Evolutionary conservation across 1,284 basidiomycete species (phyloP).

Genomic region (Malassezia sympodialis): DNA sequence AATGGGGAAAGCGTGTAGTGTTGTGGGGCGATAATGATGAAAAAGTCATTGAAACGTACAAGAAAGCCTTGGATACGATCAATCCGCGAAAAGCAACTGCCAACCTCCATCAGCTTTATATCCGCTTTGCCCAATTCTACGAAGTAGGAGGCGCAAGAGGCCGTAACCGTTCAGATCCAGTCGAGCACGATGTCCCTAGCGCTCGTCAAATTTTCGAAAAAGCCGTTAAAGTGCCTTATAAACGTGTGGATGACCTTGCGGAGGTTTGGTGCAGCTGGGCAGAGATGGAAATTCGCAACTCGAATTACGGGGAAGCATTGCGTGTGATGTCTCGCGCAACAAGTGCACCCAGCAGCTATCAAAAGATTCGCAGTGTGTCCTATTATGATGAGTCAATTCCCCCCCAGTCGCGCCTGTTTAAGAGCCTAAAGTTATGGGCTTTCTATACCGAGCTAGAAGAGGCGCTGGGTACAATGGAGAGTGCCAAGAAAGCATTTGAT

Average conservation of each 20-base stretch:
- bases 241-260: conserved; percentile 90
- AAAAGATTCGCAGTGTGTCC: conserved; percentile 66
- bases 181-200: conserved; percentile 69
- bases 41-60: conserved; percentile 87
- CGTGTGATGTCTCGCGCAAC: conserved; percentile 91
- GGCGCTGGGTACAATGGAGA: conserved; percentile 84
- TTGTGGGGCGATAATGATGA: conserved; percentile 85
- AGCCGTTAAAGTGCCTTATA: conserved; percentile 81
- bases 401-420: conserved; percentile 83
- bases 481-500: conserved; percentile 86
- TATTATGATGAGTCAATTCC: conserved; percentile 89
- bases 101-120: conserved; percentile 78
- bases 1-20: conserved; percentile 98
- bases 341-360: conserved; percentile 61
- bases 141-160: conserved; percentile 68
- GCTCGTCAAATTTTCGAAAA: conserved; percentile 87
- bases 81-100: conserved; percentile 81
- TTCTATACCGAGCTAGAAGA: conserved; percentile 97
- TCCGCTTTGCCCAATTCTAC: conserved; percentile 95
- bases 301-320: conserved; percentile 90
- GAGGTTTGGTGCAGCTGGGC: conserved; percentile 99
- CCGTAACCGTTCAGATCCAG: conserved; percentile 43
- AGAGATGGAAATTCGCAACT: conserved; percentile 91
- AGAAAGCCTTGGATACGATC: conserved; percentile 75
- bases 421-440: conserved; percentile 95